Base-by-base conservation (phyloP, 352 stramenopile genomes). In the Globisporangium splendens region DNA sequence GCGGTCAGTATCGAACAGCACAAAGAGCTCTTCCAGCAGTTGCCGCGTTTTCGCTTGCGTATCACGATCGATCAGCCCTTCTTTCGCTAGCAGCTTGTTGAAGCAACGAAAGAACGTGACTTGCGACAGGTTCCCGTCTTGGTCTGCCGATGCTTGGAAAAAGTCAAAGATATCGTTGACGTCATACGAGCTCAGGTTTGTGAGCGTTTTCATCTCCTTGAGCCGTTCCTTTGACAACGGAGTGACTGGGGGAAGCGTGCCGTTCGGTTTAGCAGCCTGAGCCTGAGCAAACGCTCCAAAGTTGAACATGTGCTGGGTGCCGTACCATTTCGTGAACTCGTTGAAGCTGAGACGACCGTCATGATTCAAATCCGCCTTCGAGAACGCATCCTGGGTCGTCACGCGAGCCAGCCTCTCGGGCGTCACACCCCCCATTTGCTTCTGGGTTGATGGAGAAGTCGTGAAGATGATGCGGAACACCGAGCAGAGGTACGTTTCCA, bases 81-180 rank as follows among this genome's bases (percentile, higher is more conserved):
- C 66, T 61, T 67, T 79, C 18, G 75, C 78, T 41, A 91, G 60
- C 12, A 94, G 56, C 57, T 93, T 94, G 54, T 89, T 89, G 44
- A 96, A 96, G 54, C 85, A 94, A 0, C 77, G 77, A 49, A 92
- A 90, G 58, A 95, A 96, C 43, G 83, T 62, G 12, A 69, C 60
- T 46, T 89, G 82, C 1, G 74, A 77, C 6, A 96, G 46, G 44
- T 76, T 85, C n/a, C 82, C 82, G 12, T 82, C 52, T 7, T 58
- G 46, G 47, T 92, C 80, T 1, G 86, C 78, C 0, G 77, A 89
- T 15, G 82, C 70, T 66, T 82, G 68, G 55, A 96, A 96, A 54
- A 92, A 93, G 62, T 92, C 79, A 49, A 94, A 89, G 58, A 95
- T 89, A 56, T 95, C 86, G 59, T 91, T 89, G 20, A 93, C 79